phyloP scores from a whole-genome alignment of 139 green algal species.

The Chlorella sp. region DNA sequence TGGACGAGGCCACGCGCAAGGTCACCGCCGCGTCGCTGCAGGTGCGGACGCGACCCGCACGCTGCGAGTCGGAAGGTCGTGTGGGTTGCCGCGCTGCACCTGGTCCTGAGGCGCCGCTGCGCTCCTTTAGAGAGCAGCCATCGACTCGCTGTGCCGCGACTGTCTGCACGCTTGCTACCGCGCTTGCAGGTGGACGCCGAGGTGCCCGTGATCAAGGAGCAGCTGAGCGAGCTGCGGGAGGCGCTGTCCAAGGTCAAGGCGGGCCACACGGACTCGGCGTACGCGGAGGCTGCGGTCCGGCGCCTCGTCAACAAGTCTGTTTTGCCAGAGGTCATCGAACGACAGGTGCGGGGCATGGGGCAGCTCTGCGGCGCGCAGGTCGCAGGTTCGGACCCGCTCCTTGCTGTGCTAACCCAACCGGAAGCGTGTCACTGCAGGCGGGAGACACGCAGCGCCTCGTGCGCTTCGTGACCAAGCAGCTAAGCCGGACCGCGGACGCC shows the following conservation, averaged over 20 bases:
- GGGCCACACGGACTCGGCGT: not conserved
- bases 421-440: no score
- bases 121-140: no score
- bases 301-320: slow-evolving; percentile 11
- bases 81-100: no score
- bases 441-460: slow-evolving; percentile 10
- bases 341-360: slow-evolving; percentile 8
- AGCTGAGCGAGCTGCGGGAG: not conserved
- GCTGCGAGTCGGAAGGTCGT: no score
- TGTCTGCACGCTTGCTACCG: no score
- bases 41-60: not conserved
- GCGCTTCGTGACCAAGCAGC: slow-evolving; percentile 5
- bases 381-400: no score
- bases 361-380: no score
- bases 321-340: slow-evolving; percentile 14
- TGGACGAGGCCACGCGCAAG: not conserved
- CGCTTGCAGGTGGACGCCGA: slow-evolving; percentile 7
- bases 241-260: not conserved
- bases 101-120: no score
- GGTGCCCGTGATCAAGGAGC: slow-evolving; percentile 1
- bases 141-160: no score
- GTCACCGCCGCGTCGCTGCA: not conserved
- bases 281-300: slow-evolving; percentile 1
- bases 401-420: no score
- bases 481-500: not conserved